A percentile compares a stretch with the other conserved stretches of the same genome.
These are phyloP conservation scores for Albizia julibrissin DNA, from an alignment of 306 rosid genomes.

Conservation along the genomic window DNA sequence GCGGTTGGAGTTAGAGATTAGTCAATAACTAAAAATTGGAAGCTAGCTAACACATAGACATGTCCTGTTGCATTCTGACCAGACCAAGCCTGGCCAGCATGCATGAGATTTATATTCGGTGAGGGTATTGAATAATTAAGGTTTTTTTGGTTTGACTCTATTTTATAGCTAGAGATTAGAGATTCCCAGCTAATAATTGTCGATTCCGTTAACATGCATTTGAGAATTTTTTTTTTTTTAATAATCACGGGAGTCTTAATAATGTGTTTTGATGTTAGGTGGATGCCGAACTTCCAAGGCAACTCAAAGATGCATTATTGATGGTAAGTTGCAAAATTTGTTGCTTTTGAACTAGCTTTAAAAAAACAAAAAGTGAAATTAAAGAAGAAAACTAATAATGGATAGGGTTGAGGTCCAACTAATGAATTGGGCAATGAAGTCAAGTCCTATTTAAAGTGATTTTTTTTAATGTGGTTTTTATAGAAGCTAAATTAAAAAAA, in stretches of 20 bases:
- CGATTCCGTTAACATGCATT: neutral
- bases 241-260: neutral
- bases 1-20: neutral
- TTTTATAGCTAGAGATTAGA: neutral
- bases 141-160: neutral
- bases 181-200: neutral
- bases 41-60: neutral
- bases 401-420: neutral
- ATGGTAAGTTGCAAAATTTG: neutral
- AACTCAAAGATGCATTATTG: neutral
- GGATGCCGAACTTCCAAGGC: neutral
- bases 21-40: neutral
- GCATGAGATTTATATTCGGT: neutral
- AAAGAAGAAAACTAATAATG: neutral
- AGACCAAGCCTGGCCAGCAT: neutral
- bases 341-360: neutral
- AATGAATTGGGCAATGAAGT: too few relatives aligned
- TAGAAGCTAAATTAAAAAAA: too few relatives aligned
- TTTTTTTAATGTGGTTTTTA: too few relatives aligned
- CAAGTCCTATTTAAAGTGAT: too few relatives aligned
- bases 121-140: neutral
- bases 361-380: neutral
- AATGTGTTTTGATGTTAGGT: neutral
- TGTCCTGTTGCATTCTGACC: neutral
- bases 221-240: neutral